phyloP scores from a whole-genome alignment of 1,139 yeast genomes.

The Suhomyces atakaporum region DNA sequence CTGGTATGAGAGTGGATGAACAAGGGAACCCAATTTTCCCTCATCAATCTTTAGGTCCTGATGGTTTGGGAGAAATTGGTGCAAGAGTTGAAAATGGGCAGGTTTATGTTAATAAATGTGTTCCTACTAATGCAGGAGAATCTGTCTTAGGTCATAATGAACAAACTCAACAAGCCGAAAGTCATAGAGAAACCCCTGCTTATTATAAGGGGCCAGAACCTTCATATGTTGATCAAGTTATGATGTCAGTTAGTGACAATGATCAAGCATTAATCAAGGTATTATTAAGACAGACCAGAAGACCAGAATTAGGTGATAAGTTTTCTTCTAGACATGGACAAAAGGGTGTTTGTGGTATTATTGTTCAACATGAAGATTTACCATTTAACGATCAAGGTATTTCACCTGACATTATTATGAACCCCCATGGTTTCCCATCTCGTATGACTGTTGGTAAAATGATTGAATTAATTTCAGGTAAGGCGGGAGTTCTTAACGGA shows the following conservation, averaged over 20 bases:
- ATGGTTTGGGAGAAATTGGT: slow-evolving; percentile 97
- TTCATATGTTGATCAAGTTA: slow-evolving; percentile 91
- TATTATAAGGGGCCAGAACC: slow-evolving; percentile 94
- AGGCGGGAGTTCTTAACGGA: slow-evolving; percentile 96
- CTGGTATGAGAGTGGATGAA: slow-evolving; percentile 88
- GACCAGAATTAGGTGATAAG: slow-evolving; percentile 98
- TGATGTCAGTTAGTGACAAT: slow-evolving; percentile 94
- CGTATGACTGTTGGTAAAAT: slow-evolving; percentile 99
- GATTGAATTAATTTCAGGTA: slow-evolving; percentile 95
- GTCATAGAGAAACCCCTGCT: slow-evolving; percentile 88
- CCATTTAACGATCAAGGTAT: slow-evolving; percentile 93
- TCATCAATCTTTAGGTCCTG: slow-evolving; percentile 85
- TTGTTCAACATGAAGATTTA: slow-evolving; percentile 93
- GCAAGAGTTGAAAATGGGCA: slow-evolving; percentile 88
- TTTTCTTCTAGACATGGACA: slow-evolving; percentile 97
- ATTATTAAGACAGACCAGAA: slow-evolving; percentile 87
- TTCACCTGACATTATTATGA: slow-evolving; percentile 94
- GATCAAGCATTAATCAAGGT: slow-evolving; percentile 95
- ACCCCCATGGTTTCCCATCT: slow-evolving; percentile 99
- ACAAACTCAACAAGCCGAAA: slow-evolving; percentile 41
- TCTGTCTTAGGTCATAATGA: slow-evolving; percentile 53
- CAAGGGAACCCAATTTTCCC: slow-evolving; percentile 80
- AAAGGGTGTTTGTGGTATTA: slow-evolving; percentile 98
- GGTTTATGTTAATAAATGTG: slow-evolving; percentile 88
- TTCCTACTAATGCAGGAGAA: slow-evolving; percentile 86